Conservation (phyloP, 2,329 filamentous ascomycete genomes). For the Aspergillus ochraceoroseus region DNA sequence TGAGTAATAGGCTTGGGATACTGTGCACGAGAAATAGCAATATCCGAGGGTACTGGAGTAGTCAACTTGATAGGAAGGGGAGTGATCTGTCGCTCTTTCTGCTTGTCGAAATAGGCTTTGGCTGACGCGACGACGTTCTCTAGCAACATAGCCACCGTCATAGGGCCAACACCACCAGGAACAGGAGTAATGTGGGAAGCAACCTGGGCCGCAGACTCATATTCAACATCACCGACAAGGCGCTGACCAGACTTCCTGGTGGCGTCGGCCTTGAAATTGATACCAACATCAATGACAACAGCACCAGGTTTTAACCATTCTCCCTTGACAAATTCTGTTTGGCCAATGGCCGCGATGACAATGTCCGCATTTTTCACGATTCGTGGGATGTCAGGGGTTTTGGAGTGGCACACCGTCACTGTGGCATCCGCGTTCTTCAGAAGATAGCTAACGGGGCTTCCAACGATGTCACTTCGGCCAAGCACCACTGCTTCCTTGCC, state of each 20-base stretch:
- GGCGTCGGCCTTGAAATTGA: slow-evolving; percentile 86
- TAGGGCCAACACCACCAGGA: slow-evolving; percentile 91
- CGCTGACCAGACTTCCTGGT: slow-evolving; percentile 89
- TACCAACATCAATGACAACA: slow-evolving; percentile 97
- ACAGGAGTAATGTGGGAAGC: slow-evolving; percentile 94
- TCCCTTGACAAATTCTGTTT: slow-evolving; percentile 81
- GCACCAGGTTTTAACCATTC: slow-evolving; percentile 92
- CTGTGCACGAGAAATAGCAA: slow-evolving; percentile 83
- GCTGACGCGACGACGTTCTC: slow-evolving; percentile 91
- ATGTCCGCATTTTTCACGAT: slow-evolving; percentile 82
- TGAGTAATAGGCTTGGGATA: slow-evolving; percentile 85
- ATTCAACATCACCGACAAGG: slow-evolving; percentile 93
- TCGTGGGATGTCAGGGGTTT: slow-evolving; percentile 66
- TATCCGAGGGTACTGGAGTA: slow-evolving; percentile 87
- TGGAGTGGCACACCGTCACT: slow-evolving; percentile 92
- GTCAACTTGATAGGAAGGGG: slow-evolving; percentile 78
- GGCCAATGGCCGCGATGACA: slow-evolving; percentile 84
- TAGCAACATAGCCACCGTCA: slow-evolving; percentile 98
- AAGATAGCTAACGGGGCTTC: slow-evolving; percentile 92
- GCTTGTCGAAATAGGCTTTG: slow-evolving; percentile 71
- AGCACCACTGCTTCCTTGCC: slow-evolving; percentile 95
- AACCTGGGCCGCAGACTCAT: slow-evolving; percentile 73
- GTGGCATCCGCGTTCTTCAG: slow-evolving; percentile 94
- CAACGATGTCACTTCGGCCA: slow-evolving; percentile 93
- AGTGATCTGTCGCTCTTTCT: slow-evolving; percentile 72